A percentile compares a stretch with the other conserved stretches of the same genome.
Evolutionary conservation across 108 stramenopile genomes (phyloP).

Genomic region (Bacterosira constricta): DNA sequence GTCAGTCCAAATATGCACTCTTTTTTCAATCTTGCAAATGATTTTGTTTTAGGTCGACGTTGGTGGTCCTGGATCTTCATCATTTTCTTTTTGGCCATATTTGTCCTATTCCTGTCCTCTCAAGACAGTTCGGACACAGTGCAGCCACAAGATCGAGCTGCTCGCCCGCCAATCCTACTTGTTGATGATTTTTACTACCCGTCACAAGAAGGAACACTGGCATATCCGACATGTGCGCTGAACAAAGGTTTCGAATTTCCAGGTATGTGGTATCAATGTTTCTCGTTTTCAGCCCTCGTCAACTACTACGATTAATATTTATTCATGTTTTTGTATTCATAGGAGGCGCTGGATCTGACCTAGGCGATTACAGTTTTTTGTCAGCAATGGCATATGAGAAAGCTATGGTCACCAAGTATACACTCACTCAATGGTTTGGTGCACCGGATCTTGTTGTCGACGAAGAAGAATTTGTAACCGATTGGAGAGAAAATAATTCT

Average conservation of each 20-base stretch:
- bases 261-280: neutral
- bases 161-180: constrained; percentile 38
- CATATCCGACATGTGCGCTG: constrained; percentile 61
- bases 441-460: constrained; percentile 40
- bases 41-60: neutral
- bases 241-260: constrained; percentile 46
- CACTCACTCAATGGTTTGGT: constrained; percentile 74
- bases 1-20: too few species aligned
- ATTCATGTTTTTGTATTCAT: too few species aligned
- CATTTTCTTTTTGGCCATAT: constrained; percentile 37
- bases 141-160: constrained; percentile 11
- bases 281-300: too few species aligned
- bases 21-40: too few species aligned
- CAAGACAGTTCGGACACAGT: constrained; percentile 27
- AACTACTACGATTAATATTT: too few species aligned
- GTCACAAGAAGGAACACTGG: constrained; percentile 33
- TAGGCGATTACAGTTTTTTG: constrained; percentile 57
- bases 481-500: constrained; percentile 39
- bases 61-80: constrained; percentile 45
- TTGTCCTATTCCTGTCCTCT: constrained; percentile 49
- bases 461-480: constrained; percentile 52
- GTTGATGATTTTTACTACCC: constrained; percentile 51
- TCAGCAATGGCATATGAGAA: constrained; percentile 47
- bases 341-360: constrained; percentile 20
- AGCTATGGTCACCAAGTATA: constrained; percentile 17